Base-by-base conservation (phyloP, 75 land plant species). In the Cupressus sempervirens region DNA sequence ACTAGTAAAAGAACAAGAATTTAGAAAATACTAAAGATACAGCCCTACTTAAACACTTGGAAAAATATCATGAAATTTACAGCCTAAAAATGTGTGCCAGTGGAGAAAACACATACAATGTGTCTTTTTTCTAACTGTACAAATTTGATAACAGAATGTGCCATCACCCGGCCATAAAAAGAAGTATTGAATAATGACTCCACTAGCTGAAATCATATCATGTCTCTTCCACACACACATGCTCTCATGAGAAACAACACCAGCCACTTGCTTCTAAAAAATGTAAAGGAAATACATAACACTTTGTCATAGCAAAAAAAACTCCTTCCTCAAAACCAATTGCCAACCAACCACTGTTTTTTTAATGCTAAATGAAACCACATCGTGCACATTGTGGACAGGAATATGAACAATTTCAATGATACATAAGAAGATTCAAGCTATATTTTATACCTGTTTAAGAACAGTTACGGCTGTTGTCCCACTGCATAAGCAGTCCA, bases 401-500 rank as follows among this genome's bases (percentile, higher is more conserved):
- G 67, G 7, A 7, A 62, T 62, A 32, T 0, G 32, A 32, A 72
- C 32, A 30, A 3, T 32, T 72, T 23, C 12, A 72, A 62, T 62
- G n/a, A 62, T 5, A 12, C 34, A 72, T 32, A 11, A 72, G 36
- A 72, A 72, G 74, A 72, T 72, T 72, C 74, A 72, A 72, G 36
- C 12, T 11, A 72, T 32, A 30, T 62, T 30, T 36, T 30, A 40
- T 48, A 95, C 95, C 93, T 93, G 95, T 85, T 95, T 95, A 41
- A 93, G 82, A 68, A 95, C 43, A 70, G 95, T 95, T n/a, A 95
- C 93, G 14, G 94, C 94, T 20, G 95, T 95, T n/a, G 95, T 95
- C 40, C 95, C 97, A 87, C 97, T 95, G 34, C 93, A 93, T 80
- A 87, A 93, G 85, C 93, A 92, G 85, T 93, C 93, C 67, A 95